These are phyloP conservation scores for Knoxdaviesia proteae DNA, from an alignment of 2,329 filamentous ascomycete genomes.

Conservation along the genomic window DNA sequence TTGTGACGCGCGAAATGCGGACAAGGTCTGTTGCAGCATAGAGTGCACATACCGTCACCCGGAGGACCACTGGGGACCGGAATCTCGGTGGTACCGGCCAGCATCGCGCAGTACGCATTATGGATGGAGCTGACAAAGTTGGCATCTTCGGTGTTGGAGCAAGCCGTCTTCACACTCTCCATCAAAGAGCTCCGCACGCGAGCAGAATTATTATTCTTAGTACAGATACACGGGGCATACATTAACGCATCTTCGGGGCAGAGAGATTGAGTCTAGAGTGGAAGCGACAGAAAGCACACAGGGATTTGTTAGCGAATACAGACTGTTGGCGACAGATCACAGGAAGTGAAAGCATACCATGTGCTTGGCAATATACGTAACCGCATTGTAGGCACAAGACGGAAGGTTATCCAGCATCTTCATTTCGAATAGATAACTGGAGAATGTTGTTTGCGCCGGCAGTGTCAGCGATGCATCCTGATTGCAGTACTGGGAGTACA, in stretches of 20 bases:
- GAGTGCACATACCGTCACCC: conserved; percentile 23
- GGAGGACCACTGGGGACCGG: conserved; percentile 23
- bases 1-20: not conserved
- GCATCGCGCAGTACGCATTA: conserved; percentile 28
- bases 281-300: not conserved
- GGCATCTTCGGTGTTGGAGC: conserved; percentile 24
- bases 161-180: conserved; percentile 19
- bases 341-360: not conserved
- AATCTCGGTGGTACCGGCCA: conserved; percentile 26
- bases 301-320: not conserved
- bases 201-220: conserved; percentile 25
- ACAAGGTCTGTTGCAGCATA: conserved; percentile 1
- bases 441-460: conserved; percentile 19
- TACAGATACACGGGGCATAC: conserved; percentile 29
- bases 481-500: conserved; percentile 27
- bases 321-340: not conserved
- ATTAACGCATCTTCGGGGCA: conserved; percentile 19
- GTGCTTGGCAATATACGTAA: conserved; percentile 13
- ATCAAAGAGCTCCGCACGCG: conserved; percentile 21
- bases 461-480: conserved; percentile 20
- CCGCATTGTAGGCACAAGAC: conserved; percentile 18
- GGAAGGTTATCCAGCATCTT: conserved; percentile 20
- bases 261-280: conserved; percentile 10
- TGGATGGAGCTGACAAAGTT: conserved; percentile 21
- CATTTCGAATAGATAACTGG: conserved; percentile 28